Percentiles rank a stretch among this genome's conserved stretches.
Evolutionary conservation across 768 basidiomycete species (phyloP).

Genomic region (Podaxis sp.): DNA sequence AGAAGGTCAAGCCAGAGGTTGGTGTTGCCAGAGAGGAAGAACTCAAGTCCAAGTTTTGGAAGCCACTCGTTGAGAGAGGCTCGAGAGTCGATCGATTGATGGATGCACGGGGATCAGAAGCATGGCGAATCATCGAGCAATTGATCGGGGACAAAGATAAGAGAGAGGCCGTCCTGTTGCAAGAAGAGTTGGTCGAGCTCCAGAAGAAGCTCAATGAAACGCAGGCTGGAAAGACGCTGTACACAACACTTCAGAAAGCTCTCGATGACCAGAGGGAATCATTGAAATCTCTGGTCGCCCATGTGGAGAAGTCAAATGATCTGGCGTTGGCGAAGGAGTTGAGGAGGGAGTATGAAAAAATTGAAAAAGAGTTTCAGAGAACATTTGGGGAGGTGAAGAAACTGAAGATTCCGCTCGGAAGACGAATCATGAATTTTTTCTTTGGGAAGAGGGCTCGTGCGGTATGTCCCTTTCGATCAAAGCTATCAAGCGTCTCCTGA

Average conservation of each 20-base stretch:
- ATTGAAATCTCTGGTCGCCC: not conserved
- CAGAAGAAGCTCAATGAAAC: constrained; percentile 24
- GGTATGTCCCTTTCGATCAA: not conserved
- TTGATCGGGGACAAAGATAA: constrained; percentile 19
- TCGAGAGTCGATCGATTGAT: constrained; percentile 26
- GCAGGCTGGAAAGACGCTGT: constrained; percentile 22
- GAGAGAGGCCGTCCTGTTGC: constrained; percentile 21
- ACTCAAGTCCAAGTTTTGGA: constrained; percentile 45
- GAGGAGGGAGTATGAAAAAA: constrained; percentile 2
- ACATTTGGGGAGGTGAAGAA: constrained; percentile 21
- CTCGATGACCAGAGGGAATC: constrained; percentile 26
- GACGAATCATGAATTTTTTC: constrained; percentile 3
- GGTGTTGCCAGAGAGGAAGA: constrained; percentile 42
- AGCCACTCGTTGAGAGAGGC: constrained; percentile 45
- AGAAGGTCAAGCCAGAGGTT: constrained; percentile 31
- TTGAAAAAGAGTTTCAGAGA: constrained; percentile 18
- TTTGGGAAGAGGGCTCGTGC: constrained; percentile 4
- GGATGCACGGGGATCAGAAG: constrained; percentile 19
- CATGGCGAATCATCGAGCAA: constrained; percentile 25
- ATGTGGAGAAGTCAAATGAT: constrained; percentile 9
- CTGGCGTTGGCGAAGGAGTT: constrained; percentile 2
- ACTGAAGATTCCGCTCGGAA: constrained; percentile 11
- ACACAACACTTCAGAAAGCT: constrained; percentile 24
- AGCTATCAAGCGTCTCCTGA: not conserved
- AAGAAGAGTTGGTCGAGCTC: constrained; percentile 26